phyloP scores from a whole-genome alignment of 2,329 filamentous ascomycete species.

The Fusarium pseudograminearum region DNA sequence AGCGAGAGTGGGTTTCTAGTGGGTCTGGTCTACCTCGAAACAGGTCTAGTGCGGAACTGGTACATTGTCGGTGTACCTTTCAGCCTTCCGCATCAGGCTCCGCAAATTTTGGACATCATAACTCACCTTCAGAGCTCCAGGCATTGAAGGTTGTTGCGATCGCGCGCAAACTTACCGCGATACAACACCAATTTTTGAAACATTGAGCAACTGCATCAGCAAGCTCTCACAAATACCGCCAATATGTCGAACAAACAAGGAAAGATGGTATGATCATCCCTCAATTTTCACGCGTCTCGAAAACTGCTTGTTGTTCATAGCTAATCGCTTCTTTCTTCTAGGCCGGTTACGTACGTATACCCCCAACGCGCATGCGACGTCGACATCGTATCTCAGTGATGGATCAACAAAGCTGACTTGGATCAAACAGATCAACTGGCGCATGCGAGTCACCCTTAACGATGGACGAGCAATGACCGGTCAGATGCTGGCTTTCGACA shows the following conservation, averaged over 20 bases:
- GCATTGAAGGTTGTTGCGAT: slow-evolving; percentile 57
- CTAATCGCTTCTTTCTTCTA: slow-evolving; percentile 70
- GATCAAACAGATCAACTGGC: slow-evolving; percentile 88
- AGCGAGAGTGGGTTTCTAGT: slow-evolving; percentile 45
- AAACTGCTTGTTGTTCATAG: slow-evolving; percentile 61
- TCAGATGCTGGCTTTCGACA: slow-evolving; percentile 98
- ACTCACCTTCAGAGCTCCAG: slow-evolving; percentile 58
- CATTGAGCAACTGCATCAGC: slow-evolving; percentile 50
- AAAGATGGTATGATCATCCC: slow-evolving; percentile 86
- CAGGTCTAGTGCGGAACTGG: slow-evolving; percentile 45
- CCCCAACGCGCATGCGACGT: slow-evolving; percentile 25
- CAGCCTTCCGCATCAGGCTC: slow-evolving; percentile 59
- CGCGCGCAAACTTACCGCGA: slow-evolving; percentile 56
- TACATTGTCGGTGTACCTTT: slow-evolving; percentile 53
- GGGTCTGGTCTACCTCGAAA: slow-evolving; percentile 20
- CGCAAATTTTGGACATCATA: slow-evolving; percentile 60
- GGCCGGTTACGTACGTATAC: slow-evolving; percentile 76
- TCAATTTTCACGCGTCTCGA: slow-evolving; percentile 37
- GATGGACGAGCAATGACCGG: slow-evolving; percentile 97
- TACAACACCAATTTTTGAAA: slow-evolving; percentile 59
- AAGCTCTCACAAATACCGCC: slow-evolving; percentile 45
- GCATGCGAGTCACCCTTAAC: slow-evolving; percentile 95
- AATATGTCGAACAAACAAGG: slow-evolving; percentile 82
- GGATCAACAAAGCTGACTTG: slow-evolving; percentile 26
- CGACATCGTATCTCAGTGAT: background rate